phyloP scores from a whole-genome alignment of 73 alveolate genomes.

The Uronychia binucleata region DNA sequence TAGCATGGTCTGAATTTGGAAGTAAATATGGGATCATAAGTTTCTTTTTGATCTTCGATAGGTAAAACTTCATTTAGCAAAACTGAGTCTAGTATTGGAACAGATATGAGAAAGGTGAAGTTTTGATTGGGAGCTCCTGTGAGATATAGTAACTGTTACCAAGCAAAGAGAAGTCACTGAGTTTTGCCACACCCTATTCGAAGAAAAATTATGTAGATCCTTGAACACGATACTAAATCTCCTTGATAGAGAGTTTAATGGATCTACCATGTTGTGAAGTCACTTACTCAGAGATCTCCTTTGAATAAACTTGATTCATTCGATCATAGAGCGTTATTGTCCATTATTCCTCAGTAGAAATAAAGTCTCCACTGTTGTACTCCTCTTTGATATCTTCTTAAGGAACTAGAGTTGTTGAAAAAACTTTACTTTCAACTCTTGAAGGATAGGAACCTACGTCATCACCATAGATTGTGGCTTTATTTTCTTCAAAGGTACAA shows the following conservation, averaged over 20 bases:
- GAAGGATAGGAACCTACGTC: neutral
- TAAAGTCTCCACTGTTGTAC: neutral
- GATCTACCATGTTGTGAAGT: too few relatives aligned
- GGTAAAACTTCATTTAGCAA: too few relatives aligned
- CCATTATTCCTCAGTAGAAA: neutral
- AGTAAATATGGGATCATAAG: neutral
- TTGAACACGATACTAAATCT: too few relatives aligned
- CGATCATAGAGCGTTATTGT: neutral
- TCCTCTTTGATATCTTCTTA: neutral
- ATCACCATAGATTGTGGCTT: neutral
- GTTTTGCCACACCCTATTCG: neutral
- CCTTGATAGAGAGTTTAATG: too few relatives aligned
- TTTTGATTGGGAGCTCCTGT: neutral
- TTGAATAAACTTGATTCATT: neutral
- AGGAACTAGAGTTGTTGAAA: neutral
- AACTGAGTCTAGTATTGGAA: neutral
- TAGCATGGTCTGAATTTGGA: neutral
- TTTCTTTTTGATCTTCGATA: neutral
- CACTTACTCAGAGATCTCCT: neutral
- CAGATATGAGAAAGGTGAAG: neutral
- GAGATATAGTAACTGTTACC: neutral
- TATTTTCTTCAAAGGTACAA: neutral
- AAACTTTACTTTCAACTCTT: neutral
- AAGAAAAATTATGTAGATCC: too few relatives aligned
- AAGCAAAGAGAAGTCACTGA: too few relatives aligned